Evolutionary conservation across 1,139 yeast species (phyloP).

Genomic region (Hyphopichia khmerensis): DNA sequence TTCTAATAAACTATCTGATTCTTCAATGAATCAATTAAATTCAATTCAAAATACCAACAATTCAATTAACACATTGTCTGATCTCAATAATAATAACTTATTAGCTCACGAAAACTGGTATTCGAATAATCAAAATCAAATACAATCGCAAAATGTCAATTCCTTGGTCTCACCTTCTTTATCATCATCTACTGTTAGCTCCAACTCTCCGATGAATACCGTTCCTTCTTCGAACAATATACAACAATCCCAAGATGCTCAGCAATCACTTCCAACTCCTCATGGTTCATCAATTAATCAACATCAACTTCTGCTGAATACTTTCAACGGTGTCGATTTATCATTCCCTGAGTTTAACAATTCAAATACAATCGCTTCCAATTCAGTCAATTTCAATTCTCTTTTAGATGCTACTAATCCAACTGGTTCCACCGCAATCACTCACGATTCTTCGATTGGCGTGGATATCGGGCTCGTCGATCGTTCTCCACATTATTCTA

Average conservation of each 20-base stretch:
- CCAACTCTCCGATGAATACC: conserved; percentile 1
- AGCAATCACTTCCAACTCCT: not conserved
- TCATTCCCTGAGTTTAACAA: conserved; percentile 3
- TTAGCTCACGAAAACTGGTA: conserved; percentile 4
- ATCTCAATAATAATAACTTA: not conserved
- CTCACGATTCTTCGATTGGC: not conserved
- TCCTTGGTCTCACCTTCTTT: conserved; percentile 4
- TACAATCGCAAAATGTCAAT: not conserved
- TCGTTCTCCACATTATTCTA: not conserved
- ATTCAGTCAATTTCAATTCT: conserved; percentile 3
- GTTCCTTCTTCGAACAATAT: not conserved
- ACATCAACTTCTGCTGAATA: not conserved
- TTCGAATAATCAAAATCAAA: not conserved
- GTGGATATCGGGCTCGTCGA: not conserved
- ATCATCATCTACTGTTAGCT: conserved; percentile 1
- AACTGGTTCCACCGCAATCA: not conserved
- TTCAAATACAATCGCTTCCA: not conserved
- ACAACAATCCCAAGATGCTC: not conserved
- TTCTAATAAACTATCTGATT: not conserved
- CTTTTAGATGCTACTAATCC: conserved; percentile 2
- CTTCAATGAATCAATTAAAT: not conserved
- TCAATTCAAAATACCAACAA: not conserved
- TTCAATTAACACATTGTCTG: not conserved
- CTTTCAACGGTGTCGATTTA: conserved; percentile 1
- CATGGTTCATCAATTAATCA: not conserved